Percentiles rank a stretch among this genome's conserved stretches.
Conservation (phyloP, 2,329 filamentous ascomycete species). For the Trichoderma hamatum region DNA sequence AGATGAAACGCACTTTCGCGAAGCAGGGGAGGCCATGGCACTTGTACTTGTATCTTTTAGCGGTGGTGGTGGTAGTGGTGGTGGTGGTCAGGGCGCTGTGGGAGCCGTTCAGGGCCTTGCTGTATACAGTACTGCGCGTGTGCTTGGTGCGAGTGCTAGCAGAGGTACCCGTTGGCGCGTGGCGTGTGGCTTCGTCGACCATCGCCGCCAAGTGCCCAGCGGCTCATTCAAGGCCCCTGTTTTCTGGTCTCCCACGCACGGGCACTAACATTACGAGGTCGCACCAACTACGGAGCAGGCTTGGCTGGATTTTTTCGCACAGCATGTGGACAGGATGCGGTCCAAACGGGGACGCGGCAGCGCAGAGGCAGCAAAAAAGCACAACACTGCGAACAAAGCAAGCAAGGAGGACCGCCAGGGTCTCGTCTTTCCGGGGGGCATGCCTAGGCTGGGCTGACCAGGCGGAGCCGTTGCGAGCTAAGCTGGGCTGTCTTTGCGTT, state of each 20-base stretch:
- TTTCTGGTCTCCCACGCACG: not conserved
- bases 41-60: not conserved
- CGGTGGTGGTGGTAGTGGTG: not conserved
- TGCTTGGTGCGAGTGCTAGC: not conserved
- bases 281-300: not conserved
- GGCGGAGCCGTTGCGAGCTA: constrained; percentile 16
- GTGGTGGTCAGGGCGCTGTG: not conserved
- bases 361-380: not conserved
- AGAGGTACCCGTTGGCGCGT: not conserved
- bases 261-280: not conserved
- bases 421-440: constrained; percentile 14
- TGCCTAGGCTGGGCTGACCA: constrained; percentile 27
- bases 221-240: too few relatives aligned
- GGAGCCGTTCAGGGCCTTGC: not conserved
- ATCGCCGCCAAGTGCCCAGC: not conserved
- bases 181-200: not conserved
- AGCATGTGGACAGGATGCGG: not conserved
- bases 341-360: not conserved
- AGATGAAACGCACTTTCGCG: constrained; percentile 26
- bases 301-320: not conserved
- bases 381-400: not conserved
- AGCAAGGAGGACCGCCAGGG: constrained; percentile 6
- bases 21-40: constrained; percentile 25
- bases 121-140: not conserved
- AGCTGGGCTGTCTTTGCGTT: constrained; percentile 2